Evolutionary conservation across 163 green algal genomes (phyloP).

Genomic region (Volvox carteri): DNA sequence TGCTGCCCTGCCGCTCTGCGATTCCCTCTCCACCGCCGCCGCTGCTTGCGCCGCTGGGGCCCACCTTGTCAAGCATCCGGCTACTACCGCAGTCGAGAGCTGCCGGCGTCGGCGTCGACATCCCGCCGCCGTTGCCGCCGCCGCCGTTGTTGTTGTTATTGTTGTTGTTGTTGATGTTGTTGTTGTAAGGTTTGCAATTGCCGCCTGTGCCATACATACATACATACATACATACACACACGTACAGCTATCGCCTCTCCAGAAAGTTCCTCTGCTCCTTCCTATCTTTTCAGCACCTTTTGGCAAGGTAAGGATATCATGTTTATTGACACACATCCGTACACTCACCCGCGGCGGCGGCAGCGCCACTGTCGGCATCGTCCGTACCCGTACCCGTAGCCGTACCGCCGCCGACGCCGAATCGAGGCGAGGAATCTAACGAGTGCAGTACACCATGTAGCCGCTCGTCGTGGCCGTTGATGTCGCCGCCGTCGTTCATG

Average conservation of each 20-base stretch:
- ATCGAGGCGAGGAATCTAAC: not conserved
- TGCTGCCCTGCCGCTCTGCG: slow-evolving; percentile 30
- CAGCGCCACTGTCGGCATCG: slow-evolving; percentile 7
- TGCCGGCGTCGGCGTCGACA: not conserved
- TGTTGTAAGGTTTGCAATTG: too few relatives aligned
- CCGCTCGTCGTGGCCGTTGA: slow-evolving; percentile 25
- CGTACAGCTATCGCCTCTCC: not conserved
- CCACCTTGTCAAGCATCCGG: not conserved
- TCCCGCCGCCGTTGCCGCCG: not conserved
- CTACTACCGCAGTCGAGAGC: not conserved
- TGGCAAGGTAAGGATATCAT: not conserved
- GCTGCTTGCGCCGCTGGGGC: not conserved
- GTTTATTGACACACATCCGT: not conserved
- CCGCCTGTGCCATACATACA: not conserved
- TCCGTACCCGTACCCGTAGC: not conserved
- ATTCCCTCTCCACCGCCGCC: not conserved
- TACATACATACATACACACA: not conserved
- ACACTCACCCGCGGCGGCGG: not conserved
- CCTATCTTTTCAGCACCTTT: too few relatives aligned
- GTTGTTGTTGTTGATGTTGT: too few relatives aligned
- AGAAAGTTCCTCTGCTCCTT: too few relatives aligned
- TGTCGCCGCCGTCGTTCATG: slow-evolving; percentile 32
- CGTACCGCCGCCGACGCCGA: not conserved
- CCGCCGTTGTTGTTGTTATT: too few relatives aligned
- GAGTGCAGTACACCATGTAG: slow-evolving; percentile 19